Evolutionary conservation across 495 filamentous ascomycete genomes (phyloP), one percentile per base, ranked within the genome.

Genomic region (Tuber melanosporum): DNA sequence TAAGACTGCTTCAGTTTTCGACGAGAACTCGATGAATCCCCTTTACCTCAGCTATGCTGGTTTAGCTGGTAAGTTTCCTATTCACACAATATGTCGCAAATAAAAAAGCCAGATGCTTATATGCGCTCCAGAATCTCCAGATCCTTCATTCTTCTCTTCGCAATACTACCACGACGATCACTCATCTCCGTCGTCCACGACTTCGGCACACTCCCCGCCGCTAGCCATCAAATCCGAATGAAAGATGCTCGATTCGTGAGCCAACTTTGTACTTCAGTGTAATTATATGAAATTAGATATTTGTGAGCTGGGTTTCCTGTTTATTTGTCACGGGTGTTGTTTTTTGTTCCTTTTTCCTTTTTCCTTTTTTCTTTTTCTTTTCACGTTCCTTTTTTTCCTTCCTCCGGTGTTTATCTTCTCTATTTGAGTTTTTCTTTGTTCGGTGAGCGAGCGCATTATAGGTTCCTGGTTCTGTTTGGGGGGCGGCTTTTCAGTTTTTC

Each of bases 11-110:
- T 89, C 84, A 57, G 77, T 82, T 79, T 87, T 81, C 75, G 88
- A 89, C 62, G 91, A 93, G 57, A 92, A 93, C 73, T 86, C 88
- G 62, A 88, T 94, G 80, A 90, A 86, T 79, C 91, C 92, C 0
- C 96, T 93, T 85, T 90, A 91, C 82, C 89, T 89, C 86, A 92
- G 91, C 84, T 93, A 92, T 81, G 88, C 89, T 71, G 89, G 90
- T 22, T 89, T 95, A 84, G 89, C 90, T 17, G 91, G 92, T 76
- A 90, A 71, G 71, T 45, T 74, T 74, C 71, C 32, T 42, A 73
- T 73, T 73, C 57, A 73, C 15, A 70, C 81, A 26, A 79, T 75
- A 66, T 47, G 0, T 81, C 69, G 9, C 42, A 44, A 22, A 57
- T 26, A 32, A 36, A 62, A 62, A 32, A 66, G 15, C 3, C 9